Percentiles rank a stretch among this genome's conserved stretches.
phyloP scores from a whole-genome alignment of 1,139 yeast species.

The Kazachstania sp. region DNA sequence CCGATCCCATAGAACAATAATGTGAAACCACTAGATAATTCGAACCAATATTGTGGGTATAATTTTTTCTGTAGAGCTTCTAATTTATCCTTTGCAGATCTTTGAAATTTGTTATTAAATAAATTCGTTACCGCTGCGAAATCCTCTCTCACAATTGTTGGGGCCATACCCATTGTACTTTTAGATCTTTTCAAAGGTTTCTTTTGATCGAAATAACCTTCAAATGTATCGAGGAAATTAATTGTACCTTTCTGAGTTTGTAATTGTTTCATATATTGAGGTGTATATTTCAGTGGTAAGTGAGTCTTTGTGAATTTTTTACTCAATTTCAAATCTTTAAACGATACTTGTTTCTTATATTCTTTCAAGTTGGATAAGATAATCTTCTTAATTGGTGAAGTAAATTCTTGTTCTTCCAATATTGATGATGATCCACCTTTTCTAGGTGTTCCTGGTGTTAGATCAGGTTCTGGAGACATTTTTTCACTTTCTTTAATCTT shows the following conservation, averaged over 20 bases:
- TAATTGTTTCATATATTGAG: slow-evolving; percentile 9
- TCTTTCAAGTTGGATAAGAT: slow-evolving; percentile 19
- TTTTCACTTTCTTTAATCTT: not conserved
- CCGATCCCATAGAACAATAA: slow-evolving; percentile 81
- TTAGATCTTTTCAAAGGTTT: slow-evolving; percentile 45
- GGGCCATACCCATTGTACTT: slow-evolving; percentile 65
- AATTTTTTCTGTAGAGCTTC: slow-evolving; percentile 42
- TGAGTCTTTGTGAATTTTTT: slow-evolving; percentile 34
- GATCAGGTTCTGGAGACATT: not conserved
- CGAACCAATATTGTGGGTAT: slow-evolving; percentile 78
- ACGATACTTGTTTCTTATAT: slow-evolving; percentile 17
- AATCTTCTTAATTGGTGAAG: slow-evolving; percentile 24
- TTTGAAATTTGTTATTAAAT: slow-evolving; percentile 39
- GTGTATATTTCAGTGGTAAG: slow-evolving; percentile 30
- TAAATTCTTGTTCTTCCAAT: slow-evolving; percentile 15
- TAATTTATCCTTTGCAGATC: slow-evolving; percentile 34
- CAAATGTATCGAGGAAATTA: slow-evolving; percentile 73
- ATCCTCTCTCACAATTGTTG: slow-evolving; percentile 54
- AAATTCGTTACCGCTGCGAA: slow-evolving; percentile 42
- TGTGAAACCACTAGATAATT: slow-evolving; percentile 67
- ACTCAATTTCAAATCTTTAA: slow-evolving; percentile 25
- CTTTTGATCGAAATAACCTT: slow-evolving; percentile 86
- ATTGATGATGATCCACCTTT: slow-evolving; percentile 3
- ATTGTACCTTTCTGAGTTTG: slow-evolving; percentile 31
- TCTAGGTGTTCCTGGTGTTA: slow-evolving; percentile 18